Conservation (phyloP, 371 early-diverging fungal species). For the Thermomucor indicae-seudaticae region DNA sequence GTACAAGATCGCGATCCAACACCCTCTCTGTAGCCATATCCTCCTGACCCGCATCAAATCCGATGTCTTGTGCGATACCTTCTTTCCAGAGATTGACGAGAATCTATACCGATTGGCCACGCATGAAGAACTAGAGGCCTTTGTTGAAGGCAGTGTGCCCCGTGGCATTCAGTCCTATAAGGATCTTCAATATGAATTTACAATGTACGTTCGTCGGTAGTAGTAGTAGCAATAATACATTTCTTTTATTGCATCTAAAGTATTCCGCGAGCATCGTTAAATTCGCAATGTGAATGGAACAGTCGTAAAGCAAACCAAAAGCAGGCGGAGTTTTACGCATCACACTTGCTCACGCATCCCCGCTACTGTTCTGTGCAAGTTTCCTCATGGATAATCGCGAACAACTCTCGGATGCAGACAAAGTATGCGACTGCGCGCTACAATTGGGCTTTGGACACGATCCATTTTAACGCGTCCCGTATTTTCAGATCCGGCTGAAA, state of each 20-base stretch:
- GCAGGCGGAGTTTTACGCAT: too few species aligned
- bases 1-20: slow-evolving; percentile 51
- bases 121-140: slow-evolving; percentile 38
- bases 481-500: slow-evolving; percentile 64
- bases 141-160: slow-evolving; percentile 38
- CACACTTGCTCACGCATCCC: too few species aligned
- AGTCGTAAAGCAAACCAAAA: too few species aligned
- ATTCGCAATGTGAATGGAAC: too few species aligned
- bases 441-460: background rate
- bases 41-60: slow-evolving; percentile 57
- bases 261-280: too few species aligned
- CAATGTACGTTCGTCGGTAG: slow-evolving; percentile 24
- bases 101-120: slow-evolving; percentile 19
- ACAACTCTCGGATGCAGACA: slow-evolving; percentile 19
- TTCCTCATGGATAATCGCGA: slow-evolving; percentile 5
- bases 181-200: slow-evolving; percentile 40
- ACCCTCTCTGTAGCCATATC: slow-evolving; percentile 51
- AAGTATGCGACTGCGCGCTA: background rate
- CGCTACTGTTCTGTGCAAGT: too few species aligned
- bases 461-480: background rate
- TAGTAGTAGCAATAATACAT: too few species aligned
- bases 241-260: too few species aligned
- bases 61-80: slow-evolving; percentile 59
- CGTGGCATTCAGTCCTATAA: slow-evolving; percentile 44
- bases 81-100: slow-evolving; percentile 57